A percentile compares a stretch with the other conserved stretches of the same genome.
These are phyloP conservation scores for Lentinula sp. DNA, from an alignment of 768 basidiomycete species.

Conservation along the genomic window DNA sequence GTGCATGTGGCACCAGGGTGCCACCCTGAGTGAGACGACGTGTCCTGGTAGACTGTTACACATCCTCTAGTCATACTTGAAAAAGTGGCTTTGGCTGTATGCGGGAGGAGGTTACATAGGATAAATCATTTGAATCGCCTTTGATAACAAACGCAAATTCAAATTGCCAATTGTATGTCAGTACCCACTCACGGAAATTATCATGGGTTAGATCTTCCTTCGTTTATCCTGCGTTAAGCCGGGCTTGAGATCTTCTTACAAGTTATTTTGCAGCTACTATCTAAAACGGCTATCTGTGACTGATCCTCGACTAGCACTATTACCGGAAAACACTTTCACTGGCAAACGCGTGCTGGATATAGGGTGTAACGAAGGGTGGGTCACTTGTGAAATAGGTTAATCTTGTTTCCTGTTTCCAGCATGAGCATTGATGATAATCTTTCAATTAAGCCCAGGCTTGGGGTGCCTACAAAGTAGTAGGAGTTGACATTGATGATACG, in stretches of 20 bases:
- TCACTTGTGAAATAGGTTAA: conserved; percentile 82
- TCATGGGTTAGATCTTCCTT: conserved; percentile 42
- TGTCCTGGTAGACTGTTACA: too few species aligned
- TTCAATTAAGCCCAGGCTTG: conserved; percentile 49
- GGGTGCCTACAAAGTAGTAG: conserved; percentile 62
- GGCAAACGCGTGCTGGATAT: conserved; percentile 68
- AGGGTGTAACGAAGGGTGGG: conserved; percentile 83
- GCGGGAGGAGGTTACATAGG: too few species aligned
- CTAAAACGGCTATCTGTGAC: conserved; percentile 54
- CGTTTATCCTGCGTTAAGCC: neutral
- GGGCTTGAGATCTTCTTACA: neutral
- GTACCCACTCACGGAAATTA: conserved; percentile 66
- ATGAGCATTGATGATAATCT: neutral
- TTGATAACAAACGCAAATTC: too few species aligned
- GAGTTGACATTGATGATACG: conserved; percentile 80
- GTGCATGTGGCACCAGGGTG: too few species aligned
- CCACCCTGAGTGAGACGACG: too few species aligned
- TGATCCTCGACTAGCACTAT: conserved; percentile 61
- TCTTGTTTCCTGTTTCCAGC: neutral
- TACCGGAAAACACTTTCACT: conserved; percentile 48
- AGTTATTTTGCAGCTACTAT: conserved; percentile 52
- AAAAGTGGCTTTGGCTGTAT: too few species aligned
- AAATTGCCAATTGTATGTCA: neutral
- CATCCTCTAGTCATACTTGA: too few species aligned
- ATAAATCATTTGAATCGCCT: too few species aligned